These are phyloP conservation scores for Atkinsonella hypoxylon DNA, from an alignment of 2,329 filamentous ascomycete genomes.

Conservation along the genomic window DNA sequence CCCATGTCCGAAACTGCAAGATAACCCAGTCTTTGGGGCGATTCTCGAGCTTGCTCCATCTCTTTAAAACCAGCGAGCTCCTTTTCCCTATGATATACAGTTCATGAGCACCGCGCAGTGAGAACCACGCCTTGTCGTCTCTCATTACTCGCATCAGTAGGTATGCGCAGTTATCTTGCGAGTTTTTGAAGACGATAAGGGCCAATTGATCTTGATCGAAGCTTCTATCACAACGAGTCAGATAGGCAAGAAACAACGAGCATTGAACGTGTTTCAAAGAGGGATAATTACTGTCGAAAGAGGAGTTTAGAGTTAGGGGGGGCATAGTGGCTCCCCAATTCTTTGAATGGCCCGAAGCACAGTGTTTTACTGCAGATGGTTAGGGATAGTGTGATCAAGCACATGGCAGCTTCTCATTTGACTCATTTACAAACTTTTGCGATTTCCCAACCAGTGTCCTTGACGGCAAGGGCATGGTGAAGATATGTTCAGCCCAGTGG, in stretches of 20 bases:
- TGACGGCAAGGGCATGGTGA: conserved; percentile 39
- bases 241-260: neutral
- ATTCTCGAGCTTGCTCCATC: conserved; percentile 34
- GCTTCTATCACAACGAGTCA: conserved; percentile 22
- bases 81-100: conserved; percentile 38
- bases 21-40: conserved; percentile 40
- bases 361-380: conserved; percentile 24
- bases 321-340: conserved; percentile 31
- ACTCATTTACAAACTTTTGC: conserved; percentile 16
- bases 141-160: conserved; percentile 34
- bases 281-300: conserved; percentile 36
- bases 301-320: conserved; percentile 37
- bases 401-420: conserved; percentile 14
- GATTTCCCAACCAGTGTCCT: conserved; percentile 32
- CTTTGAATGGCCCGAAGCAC: conserved; percentile 33
- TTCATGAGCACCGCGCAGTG: conserved; percentile 40
- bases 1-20: conserved; percentile 47
- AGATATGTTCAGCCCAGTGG: conserved; percentile 52
- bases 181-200: conserved; percentile 38
- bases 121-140: conserved; percentile 30
- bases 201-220: conserved; percentile 45
- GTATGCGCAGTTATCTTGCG: conserved; percentile 30
- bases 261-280: conserved; percentile 2
- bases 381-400: neutral
- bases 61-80: conserved; percentile 35